These are phyloP conservation scores for Kondoa malvinella DNA, from an alignment of 768 basidiomycete genomes.

Conservation along the genomic window DNA sequence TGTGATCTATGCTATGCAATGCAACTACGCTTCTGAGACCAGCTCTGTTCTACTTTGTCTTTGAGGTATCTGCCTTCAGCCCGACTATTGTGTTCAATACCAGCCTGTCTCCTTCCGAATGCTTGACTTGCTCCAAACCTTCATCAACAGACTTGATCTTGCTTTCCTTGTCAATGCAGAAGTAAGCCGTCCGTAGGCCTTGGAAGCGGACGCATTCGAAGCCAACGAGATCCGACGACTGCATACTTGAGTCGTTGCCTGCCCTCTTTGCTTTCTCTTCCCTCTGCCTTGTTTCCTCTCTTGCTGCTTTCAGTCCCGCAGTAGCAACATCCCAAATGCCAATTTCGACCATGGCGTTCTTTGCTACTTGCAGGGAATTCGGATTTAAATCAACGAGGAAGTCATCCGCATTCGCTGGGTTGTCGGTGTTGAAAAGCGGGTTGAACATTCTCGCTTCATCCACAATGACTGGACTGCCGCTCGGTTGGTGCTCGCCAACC, in stretches of 20 bases:
- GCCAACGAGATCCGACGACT: constrained; percentile 49
- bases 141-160: constrained; percentile 47
- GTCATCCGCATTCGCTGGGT: constrained; percentile 53
- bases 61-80: constrained; percentile 54
- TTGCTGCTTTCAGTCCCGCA: constrained; percentile 47
- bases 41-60: too few relatives aligned
- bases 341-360: constrained; percentile 66
- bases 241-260: constrained; percentile 9
- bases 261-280: constrained; percentile 44
- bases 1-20: too few relatives aligned
- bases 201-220: constrained; percentile 93
- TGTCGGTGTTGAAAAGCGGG: constrained; percentile 82
- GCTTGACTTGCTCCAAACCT: constrained; percentile 32
- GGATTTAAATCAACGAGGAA: constrained; percentile 69
- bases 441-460: constrained; percentile 86
- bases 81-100: constrained; percentile 83
- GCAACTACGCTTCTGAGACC: too few relatives aligned
- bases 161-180: constrained; percentile 68
- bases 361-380: constrained; percentile 59
- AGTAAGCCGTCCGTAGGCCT: constrained; percentile 86
- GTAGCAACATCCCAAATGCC: constrained; percentile 77
- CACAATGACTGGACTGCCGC: constrained; percentile 63
- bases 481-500: constrained; percentile 68
- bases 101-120: constrained; percentile 55
- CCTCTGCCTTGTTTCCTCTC: constrained; percentile 41